phyloP scores from a whole-genome alignment of 2,329 filamentous ascomycete species.

The Fusarium fujikuroi region DNA sequence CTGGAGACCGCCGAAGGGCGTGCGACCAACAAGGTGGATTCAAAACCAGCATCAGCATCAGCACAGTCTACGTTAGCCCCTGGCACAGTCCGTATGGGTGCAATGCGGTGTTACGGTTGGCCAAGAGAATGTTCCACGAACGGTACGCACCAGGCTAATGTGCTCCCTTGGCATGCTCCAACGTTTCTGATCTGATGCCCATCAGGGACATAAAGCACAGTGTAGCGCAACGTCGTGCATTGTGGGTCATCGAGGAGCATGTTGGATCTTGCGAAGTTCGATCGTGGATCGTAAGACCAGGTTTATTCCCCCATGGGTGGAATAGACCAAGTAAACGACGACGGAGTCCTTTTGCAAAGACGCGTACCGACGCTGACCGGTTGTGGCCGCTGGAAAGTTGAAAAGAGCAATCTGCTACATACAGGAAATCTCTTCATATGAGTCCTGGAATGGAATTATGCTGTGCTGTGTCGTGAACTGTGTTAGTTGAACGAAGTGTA shows the following conservation, averaged over 20 bases:
- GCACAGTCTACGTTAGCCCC: conserved; percentile 21
- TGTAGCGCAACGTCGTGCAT: conserved; percentile 6
- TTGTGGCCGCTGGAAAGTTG: conserved; percentile 8
- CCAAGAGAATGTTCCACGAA: conserved; percentile 5
- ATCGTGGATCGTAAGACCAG: conserved; percentile 43
- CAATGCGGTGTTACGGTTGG: conserved; percentile 20
- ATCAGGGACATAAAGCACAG: conserved; percentile 17
- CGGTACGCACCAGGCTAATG: conserved; percentile 21
- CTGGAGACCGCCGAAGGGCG: conserved; percentile 34
- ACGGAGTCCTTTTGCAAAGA: conserved; percentile 17
- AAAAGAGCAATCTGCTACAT: background rate
- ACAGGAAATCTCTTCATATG: background rate
- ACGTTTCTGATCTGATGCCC: conserved; percentile 37
- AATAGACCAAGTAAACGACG: conserved; percentile 13
- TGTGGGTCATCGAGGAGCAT: conserved; percentile 27
- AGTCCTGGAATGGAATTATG: background rate
- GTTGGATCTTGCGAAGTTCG: conserved; percentile 37
- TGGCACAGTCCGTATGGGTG: conserved; percentile 19
- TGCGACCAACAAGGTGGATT: conserved; percentile 32
- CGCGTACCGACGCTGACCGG: conserved; percentile 36
- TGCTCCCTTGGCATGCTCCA: conserved; percentile 25
- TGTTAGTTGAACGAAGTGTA: conserved; percentile 5
- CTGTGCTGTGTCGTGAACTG: background rate
- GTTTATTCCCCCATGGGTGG: conserved; percentile 35
- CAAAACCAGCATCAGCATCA: background rate